Percentiles rank a stretch among this genome's conserved stretches.
These are phyloP conservation scores for Candida odintsovae DNA, from an alignment of 805 yeast species.

Conservation along the genomic window DNA sequence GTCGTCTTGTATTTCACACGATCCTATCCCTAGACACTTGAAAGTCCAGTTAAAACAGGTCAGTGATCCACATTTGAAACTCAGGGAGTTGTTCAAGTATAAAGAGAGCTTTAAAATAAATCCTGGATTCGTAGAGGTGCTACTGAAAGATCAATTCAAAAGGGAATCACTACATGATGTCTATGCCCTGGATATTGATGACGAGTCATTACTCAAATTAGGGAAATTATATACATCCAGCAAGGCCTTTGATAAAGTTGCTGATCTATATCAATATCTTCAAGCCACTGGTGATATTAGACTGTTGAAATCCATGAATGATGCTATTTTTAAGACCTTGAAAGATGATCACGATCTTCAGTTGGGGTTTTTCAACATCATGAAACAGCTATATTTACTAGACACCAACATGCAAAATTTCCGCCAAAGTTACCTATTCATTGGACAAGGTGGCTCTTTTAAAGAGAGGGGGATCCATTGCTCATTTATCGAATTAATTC, in stretches of 20 bases:
- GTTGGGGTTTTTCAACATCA: constrained; percentile 10
- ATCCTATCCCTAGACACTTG: constrained; percentile 6
- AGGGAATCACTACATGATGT: neutral
- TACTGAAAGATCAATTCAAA: constrained; percentile 2
- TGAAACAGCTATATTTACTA: constrained; percentile 8
- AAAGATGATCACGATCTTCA: constrained; percentile 11
- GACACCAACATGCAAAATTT: constrained; percentile 11
- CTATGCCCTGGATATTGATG: constrained; percentile 2
- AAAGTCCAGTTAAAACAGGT: neutral
- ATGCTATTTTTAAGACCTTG: constrained; percentile 7
- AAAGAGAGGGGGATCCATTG: neutral
- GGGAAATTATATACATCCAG: constrained; percentile 6
- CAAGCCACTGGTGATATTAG: constrained; percentile 3
- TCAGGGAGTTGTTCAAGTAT: constrained; percentile 8
- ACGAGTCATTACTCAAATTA: constrained; percentile 9
- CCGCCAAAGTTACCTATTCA: constrained; percentile 5
- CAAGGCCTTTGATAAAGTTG: constrained; percentile 9
- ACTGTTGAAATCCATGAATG: constrained; percentile 5
- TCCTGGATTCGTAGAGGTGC: constrained; percentile 4
- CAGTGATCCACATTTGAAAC: constrained; percentile 17
- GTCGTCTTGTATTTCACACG: neutral
- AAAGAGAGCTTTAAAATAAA: constrained; percentile 9
- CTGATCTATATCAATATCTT: constrained; percentile 6
- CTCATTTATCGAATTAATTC: constrained; percentile 10
- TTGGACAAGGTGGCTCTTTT: constrained; percentile 5